phyloP scores from a whole-genome alignment of 2,329 filamentous ascomycete genomes.

The Aphanocladium album region DNA sequence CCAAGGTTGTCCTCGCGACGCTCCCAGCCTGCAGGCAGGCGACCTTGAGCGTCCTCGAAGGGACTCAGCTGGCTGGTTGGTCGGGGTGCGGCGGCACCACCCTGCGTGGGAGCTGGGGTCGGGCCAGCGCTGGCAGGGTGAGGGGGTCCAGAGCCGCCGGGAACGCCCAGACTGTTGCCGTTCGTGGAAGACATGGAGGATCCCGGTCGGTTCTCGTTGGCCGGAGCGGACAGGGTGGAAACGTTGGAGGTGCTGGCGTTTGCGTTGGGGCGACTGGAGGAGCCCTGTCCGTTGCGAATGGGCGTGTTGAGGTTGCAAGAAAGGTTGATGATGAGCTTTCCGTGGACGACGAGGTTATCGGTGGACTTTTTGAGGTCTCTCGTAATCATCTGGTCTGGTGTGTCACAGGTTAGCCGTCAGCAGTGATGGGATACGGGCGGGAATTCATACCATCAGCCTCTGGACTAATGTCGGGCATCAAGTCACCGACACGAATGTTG shows the following conservation, averaged over 20 bases:
- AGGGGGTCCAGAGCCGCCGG: conserved; percentile 36
- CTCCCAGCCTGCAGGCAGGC: conserved; percentile 91
- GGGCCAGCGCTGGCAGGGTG: conserved; percentile 45
- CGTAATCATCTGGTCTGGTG: conserved; percentile 94
- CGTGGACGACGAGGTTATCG: conserved; percentile 95
- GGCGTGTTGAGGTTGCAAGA: conserved; percentile 82
- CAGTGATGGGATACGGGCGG: conserved; percentile 5
- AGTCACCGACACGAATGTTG: conserved; percentile 91
- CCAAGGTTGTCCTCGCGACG: conserved; percentile 91
- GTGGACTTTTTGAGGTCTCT: conserved; percentile 96
- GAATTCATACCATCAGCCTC: conserved; percentile 76
- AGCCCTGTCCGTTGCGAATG: conserved; percentile 47
- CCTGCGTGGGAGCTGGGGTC: conserved; percentile 25
- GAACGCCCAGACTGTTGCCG: conserved; percentile 36
- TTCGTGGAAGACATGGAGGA: conserved; percentile 50
- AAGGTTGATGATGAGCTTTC: conserved; percentile 93
- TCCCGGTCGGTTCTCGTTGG: conserved; percentile 44
- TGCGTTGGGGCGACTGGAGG: conserved; percentile 36
- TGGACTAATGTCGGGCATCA: conserved; percentile 75
- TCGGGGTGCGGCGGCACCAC: conserved; percentile 27
- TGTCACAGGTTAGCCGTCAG: conserved; percentile 18
- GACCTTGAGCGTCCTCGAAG: conserved; percentile 93
- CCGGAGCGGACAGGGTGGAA: conserved; percentile 36
- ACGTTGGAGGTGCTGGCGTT: conserved; percentile 8
- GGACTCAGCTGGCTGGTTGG: conserved; percentile 62